These are phyloP conservation scores for Dothidotthia symphoricarpi DNA, from an alignment of 2,329 filamentous ascomycete genomes.

Conservation along the genomic window DNA sequence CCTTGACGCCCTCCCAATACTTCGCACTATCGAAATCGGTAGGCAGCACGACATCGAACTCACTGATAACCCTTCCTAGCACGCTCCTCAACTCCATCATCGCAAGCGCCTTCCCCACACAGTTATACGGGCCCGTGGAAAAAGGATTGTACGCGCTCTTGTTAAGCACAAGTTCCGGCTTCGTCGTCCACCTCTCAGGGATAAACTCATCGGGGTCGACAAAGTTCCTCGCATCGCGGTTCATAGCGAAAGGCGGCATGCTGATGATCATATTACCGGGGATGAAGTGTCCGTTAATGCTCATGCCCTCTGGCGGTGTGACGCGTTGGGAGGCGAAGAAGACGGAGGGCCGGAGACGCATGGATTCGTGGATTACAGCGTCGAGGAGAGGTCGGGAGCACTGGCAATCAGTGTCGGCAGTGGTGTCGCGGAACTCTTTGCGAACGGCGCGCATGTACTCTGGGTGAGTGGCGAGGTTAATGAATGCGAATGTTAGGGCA, in stretches of 20 bases:
- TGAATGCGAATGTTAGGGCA: constrained; percentile 53
- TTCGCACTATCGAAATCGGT: constrained; percentile 14
- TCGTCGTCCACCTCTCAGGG: constrained; percentile 24
- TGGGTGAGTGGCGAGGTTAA: constrained; percentile 25
- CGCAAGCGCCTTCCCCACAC: constrained; percentile 65
- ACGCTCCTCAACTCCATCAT: constrained; percentile 64
- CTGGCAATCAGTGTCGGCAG: constrained; percentile 10
- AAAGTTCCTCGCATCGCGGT: constrained; percentile 23
- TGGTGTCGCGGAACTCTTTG: constrained; percentile 15
- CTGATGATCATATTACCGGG: constrained; percentile 30
- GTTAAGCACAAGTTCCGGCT: constrained; percentile 17
- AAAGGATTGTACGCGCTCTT: constrained; percentile 67
- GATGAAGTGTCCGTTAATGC: constrained; percentile 20
- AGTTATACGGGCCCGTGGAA: constrained; percentile 63
- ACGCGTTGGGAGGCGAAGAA: constrained; percentile 27
- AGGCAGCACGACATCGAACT: constrained; percentile 52
- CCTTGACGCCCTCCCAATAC: constrained; percentile 21
- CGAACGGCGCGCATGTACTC: constrained; percentile 18
- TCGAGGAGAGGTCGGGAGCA: constrained; percentile 18
- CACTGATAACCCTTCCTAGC: constrained; percentile 57
- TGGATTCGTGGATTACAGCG: constrained; percentile 25
- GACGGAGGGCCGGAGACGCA: constrained; percentile 31
- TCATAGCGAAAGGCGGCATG: constrained; percentile 17
- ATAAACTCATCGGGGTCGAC: constrained; percentile 23
- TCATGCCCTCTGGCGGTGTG: constrained; percentile 30